These are phyloP conservation scores for Diaporthe ampelina DNA, from an alignment of 2,329 filamentous ascomycete species.

Conservation along the genomic window DNA sequence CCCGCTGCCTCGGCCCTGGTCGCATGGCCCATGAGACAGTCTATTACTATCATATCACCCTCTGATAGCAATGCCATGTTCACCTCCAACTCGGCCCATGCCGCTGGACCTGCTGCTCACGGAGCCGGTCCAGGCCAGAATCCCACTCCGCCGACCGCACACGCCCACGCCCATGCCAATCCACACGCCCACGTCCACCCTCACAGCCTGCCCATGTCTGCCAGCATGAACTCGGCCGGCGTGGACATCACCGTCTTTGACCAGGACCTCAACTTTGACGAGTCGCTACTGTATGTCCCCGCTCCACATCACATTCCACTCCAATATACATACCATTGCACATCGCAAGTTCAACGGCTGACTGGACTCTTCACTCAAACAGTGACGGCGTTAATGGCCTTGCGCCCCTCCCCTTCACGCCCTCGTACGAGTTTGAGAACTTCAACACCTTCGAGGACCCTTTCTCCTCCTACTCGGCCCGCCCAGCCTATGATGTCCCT, in stretches of 20 bases:
- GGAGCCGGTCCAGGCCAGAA: conserved; percentile 31
- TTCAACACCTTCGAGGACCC: conserved; percentile 76
- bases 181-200: conserved; percentile 29
- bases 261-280: conserved; percentile 67
- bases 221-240: conserved; percentile 34
- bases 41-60: no score
- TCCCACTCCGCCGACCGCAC: conserved; percentile 18
- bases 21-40: conserved; percentile 34
- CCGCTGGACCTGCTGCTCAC: conserved; percentile 45
- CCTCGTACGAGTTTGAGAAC: conserved; percentile 72
- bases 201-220: conserved; percentile 33
- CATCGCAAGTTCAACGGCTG: conserved; percentile 6
- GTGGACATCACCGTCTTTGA: conserved; percentile 64
- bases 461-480: conserved; percentile 67
- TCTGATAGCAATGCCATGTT: conserved; percentile 58
- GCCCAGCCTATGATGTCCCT: conserved; percentile 61
- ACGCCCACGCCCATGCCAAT: conserved; percentile 9
- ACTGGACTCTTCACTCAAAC: conserved; percentile 4
- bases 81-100: conserved; percentile 66
- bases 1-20: conserved; percentile 18
- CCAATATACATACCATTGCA: background rate
- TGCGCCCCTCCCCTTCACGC: conserved; percentile 66
- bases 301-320: background rate
- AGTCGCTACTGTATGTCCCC: conserved; percentile 65
- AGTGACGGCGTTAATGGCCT: conserved; percentile 61